Percentiles rank a stretch among this genome's conserved stretches.
Evolutionary conservation across 805 yeast species (phyloP).

Genomic region (Zygosaccharomyces lentus): DNA sequence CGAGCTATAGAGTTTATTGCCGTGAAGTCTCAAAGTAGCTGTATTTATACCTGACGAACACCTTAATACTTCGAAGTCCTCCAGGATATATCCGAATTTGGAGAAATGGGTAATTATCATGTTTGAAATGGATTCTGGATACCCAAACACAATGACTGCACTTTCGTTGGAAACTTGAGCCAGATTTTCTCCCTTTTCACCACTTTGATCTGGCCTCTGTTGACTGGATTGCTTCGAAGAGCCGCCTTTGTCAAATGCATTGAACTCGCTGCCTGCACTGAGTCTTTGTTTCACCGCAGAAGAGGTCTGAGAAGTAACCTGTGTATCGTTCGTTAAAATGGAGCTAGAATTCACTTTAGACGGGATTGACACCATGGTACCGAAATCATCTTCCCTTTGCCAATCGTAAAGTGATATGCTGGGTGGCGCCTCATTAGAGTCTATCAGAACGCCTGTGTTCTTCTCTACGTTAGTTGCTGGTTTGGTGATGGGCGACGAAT

Average conservation of each 20-base stretch:
- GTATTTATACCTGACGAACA: conserved; percentile 32
- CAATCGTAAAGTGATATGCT: conserved; percentile 39
- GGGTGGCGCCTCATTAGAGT: conserved; percentile 42
- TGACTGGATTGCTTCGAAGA: not conserved
- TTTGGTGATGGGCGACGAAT: conserved; percentile 11
- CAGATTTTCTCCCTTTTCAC: conserved; percentile 3
- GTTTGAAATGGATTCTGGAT: conserved; percentile 69
- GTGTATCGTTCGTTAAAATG: conserved; percentile 1
- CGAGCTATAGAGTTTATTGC: conserved; percentile 9
- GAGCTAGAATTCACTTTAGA: conserved; percentile 11
- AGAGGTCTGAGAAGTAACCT: conserved; percentile 9
- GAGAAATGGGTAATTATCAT: conserved; percentile 67
- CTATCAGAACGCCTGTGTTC: conserved; percentile 26
- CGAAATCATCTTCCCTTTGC: conserved; percentile 39
- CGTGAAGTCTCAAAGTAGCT: conserved; percentile 24
- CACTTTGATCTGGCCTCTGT: conserved; percentile 5
- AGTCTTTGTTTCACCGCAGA: conserved; percentile 2
- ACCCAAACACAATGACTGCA: conserved; percentile 84
- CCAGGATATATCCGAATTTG: conserved; percentile 75
- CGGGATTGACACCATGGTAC: conserved; percentile 18
- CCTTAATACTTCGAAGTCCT: conserved; percentile 55
- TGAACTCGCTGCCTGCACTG: conserved; percentile 10
- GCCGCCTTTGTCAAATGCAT: conserved; percentile 20
- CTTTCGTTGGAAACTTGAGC: conserved; percentile 38
- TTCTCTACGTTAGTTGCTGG: conserved; percentile 19